Percentiles rank a stretch among this genome's conserved stretches.
phyloP scores from a whole-genome alignment of 1,284 basidiomycete genomes.

The Ceratobasidium sp. region DNA sequence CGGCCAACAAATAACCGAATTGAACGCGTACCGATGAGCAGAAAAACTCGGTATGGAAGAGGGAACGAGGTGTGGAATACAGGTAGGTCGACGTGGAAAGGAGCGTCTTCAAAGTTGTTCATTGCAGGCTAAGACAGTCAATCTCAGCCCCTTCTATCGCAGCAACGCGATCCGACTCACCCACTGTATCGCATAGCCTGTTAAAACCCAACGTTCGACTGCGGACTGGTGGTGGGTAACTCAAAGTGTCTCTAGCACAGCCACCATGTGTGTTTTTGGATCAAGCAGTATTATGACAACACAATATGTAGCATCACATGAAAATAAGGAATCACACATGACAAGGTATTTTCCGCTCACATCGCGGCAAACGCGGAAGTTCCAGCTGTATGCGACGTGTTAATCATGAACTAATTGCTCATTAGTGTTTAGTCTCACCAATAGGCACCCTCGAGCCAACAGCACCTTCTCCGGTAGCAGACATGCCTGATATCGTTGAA shows the following conservation, averaged over 20 bases:
- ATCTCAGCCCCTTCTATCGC: background rate
- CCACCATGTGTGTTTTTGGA: slow-evolving; percentile 9
- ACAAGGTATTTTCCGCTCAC: background rate
- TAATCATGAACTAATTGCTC: background rate
- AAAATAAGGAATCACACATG: background rate
- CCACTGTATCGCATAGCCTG: slow-evolving; percentile 26
- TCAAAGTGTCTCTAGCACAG: slow-evolving; percentile 36
- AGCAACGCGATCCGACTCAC: background rate
- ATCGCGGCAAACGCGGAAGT: background rate
- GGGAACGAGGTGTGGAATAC: slow-evolving; percentile 57
- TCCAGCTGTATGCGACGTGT: background rate
- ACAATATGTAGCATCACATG: background rate
- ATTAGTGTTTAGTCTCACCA: background rate
- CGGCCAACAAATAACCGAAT: background rate
- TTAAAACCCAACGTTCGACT: background rate
- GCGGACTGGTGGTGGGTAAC: slow-evolving; percentile 21
- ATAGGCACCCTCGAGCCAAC: background rate
- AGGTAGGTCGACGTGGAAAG: slow-evolving; percentile 41
- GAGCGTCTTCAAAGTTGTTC: slow-evolving; percentile 40
- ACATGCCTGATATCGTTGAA: slow-evolving; percentile 33
- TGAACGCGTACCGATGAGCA: slow-evolving; percentile 56
- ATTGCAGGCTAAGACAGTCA: slow-evolving; percentile 15
- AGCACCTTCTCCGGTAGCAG: slow-evolving; percentile 31
- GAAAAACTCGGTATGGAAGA: slow-evolving; percentile 80
- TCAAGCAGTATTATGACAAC: background rate